These are phyloP conservation scores for Pistacia integerrima DNA, from an alignment of 345 rosid genomes.

Conservation along the genomic window DNA sequence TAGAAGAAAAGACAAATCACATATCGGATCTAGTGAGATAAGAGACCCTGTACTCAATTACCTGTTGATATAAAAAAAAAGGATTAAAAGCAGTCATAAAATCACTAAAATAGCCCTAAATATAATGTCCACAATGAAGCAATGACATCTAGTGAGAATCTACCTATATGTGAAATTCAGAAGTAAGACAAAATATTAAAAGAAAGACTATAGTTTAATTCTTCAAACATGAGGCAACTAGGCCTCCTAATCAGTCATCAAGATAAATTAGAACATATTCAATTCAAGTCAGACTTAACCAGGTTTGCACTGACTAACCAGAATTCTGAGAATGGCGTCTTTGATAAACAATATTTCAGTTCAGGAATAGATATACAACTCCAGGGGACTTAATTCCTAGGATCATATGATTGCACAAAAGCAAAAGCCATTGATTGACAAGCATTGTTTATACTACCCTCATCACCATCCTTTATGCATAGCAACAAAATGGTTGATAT, in stretches of 20 bases:
- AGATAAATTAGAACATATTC: background rate
- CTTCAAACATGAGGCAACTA: no score
- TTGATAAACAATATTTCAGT: constrained; percentile 70
- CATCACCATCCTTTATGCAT: no score
- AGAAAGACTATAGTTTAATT: no score
- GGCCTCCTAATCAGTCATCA: background rate
- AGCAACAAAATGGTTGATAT: no score
- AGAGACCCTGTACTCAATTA: no score
- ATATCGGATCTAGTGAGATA: no score
- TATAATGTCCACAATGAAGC: background rate
- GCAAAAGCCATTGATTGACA: constrained; percentile 59
- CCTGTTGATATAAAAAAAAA: no score
- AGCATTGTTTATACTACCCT: no score
- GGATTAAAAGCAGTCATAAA: background rate
- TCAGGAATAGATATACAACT: constrained; percentile 67
- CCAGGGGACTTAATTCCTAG: constrained; percentile 70
- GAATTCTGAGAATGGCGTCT: constrained; percentile 66
- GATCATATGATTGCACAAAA: constrained; percentile 73
- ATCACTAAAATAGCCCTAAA: background rate
- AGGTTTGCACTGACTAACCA: constrained; percentile 33
- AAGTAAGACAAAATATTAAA: background rate
- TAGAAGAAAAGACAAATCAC: no score
- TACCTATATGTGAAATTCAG: background rate
- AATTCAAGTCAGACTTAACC: background rate
- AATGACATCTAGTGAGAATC: background rate